Evolutionary conservation across 2,329 filamentous ascomycete species (phyloP).

Genomic region (Fusarium buxicola): DNA sequence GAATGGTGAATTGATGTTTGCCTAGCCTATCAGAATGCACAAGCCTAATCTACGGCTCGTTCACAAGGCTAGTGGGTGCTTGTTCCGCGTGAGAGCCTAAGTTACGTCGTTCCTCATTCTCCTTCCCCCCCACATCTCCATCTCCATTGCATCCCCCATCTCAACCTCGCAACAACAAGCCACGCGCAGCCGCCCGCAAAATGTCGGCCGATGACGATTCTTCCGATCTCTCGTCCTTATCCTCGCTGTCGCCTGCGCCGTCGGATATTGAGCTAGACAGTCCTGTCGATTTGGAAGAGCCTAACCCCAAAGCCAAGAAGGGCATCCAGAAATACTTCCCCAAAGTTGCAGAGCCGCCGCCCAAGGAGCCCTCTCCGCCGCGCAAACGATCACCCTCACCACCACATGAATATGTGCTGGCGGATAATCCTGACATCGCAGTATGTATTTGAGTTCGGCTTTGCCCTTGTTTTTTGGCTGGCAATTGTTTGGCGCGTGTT

Average conservation of each 20-base stretch:
- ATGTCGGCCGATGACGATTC: conserved; percentile 72
- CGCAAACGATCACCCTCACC: conserved; percentile 88
- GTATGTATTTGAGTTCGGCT: conserved; percentile 70
- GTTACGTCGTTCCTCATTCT: conserved; percentile 48
- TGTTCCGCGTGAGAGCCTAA: conserved; percentile 43
- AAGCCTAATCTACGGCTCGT: conserved; percentile 50
- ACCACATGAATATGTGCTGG: conserved; percentile 88
- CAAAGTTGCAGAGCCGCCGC: conserved; percentile 63
- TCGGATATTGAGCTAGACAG: conserved; percentile 65
- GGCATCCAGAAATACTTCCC: conserved; percentile 77
- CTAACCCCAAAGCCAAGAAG: conserved; percentile 60
- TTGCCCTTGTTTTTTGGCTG: conserved; percentile 39
- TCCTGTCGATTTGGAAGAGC: conserved; percentile 45
- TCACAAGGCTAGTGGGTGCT: conserved; percentile 48
- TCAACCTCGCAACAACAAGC: conserved; percentile 44
- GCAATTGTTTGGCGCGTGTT: conserved; percentile 52
- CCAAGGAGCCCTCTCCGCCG: conserved; percentile 71
- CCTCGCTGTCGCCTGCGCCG: conserved; percentile 59
- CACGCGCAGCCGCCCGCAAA: conserved; percentile 48
- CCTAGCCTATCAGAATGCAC: conserved; percentile 48
- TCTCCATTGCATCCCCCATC: conserved; percentile 36
- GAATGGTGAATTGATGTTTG: conserved; percentile 42
- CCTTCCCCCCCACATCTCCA: conserved; percentile 49
- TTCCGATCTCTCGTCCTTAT: conserved; percentile 71
- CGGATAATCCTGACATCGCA: conserved; percentile 91